These are phyloP conservation scores for Ilex aquifolium DNA, from an alignment of 257 asterid species.

Conservation along the genomic window DNA sequence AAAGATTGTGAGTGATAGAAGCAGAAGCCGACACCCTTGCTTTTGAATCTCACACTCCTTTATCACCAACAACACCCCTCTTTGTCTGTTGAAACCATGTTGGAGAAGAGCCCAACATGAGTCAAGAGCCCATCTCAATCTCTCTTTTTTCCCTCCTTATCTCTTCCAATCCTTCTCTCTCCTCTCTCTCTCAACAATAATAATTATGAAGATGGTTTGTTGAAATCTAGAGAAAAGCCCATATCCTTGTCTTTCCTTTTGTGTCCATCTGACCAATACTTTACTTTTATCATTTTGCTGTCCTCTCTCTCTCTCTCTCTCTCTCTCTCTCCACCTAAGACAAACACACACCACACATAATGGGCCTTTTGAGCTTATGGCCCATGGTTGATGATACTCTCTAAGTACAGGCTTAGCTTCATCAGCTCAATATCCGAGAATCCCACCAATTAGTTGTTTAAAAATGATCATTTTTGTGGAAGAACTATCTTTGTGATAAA, in stretches of 20 bases:
- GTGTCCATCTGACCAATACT: constrained; percentile 5
- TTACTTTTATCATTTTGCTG: constrained; percentile 13
- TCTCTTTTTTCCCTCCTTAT: constrained; percentile 12
- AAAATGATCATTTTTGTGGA: too few species aligned
- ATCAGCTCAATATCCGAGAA: too few species aligned
- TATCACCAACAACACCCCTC: constrained; percentile 28
- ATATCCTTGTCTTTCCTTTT: constrained; percentile 18
- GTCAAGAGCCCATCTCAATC: constrained; percentile 20
- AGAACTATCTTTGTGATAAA: too few species aligned
- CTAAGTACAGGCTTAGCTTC: too few species aligned
- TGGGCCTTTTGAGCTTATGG: too few species aligned
- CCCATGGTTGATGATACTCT: too few species aligned
- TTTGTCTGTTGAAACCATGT: constrained; percentile 37
- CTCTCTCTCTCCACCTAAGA: neutral
- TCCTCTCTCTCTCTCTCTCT: neutral
- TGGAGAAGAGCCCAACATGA: constrained; percentile 44
- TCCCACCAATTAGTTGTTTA: too few species aligned
- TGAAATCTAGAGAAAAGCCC: constrained; percentile 19
- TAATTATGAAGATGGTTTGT: constrained; percentile 13
- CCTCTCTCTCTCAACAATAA: neutral
- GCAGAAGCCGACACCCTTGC: constrained; percentile 19
- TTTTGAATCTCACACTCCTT: constrained; percentile 1
- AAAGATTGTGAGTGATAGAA: constrained; percentile 1
- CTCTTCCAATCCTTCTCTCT: neutral
- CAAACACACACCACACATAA: too few species aligned